A percentile compares a stretch with the other conserved stretches of the same genome.
Evolutionary conservation across 345 rosid genomes (phyloP).

Genomic region (Hypericum perforatum): DNA sequence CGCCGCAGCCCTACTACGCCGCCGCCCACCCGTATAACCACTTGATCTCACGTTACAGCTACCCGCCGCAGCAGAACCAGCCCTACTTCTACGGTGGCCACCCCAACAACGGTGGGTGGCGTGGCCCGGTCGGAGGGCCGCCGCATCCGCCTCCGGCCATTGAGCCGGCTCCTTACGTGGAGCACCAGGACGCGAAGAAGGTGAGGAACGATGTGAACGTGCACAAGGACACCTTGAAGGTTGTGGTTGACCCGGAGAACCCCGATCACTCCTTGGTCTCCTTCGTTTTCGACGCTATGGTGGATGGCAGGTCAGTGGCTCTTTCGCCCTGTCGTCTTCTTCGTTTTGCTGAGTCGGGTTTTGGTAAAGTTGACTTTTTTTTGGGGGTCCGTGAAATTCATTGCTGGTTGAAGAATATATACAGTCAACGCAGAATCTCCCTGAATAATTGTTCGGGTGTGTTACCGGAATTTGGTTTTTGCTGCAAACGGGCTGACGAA

Average conservation of each 20-base stretch:
- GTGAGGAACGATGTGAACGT: slow-evolving; percentile 66
- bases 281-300: slow-evolving; percentile 76
- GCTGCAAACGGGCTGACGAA: too few relatives aligned
- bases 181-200: slow-evolving; percentile 32
- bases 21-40: not conserved
- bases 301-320: slow-evolving; percentile 65
- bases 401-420: too few relatives aligned
- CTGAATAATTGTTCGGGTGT: too few relatives aligned
- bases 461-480: too few relatives aligned
- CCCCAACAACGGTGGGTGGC: too few relatives aligned
- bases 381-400: too few relatives aligned
- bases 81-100: too few relatives aligned
- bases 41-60: not conserved
- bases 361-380: too few relatives aligned
- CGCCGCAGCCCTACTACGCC: not conserved
- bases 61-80: not conserved
- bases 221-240: slow-evolving; percentile 63
- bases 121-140: too few relatives aligned
- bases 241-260: slow-evolving; percentile 51
- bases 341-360: not conserved
- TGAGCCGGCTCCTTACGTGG: slow-evolving; percentile 44
- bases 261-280: slow-evolving; percentile 72
- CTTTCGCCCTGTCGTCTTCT: not conserved
- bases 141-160: too few relatives aligned
- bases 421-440: too few relatives aligned